Conservation (phyloP, 2,329 filamentous ascomycete genomes). For the Botrytis byssoidea region DNA sequence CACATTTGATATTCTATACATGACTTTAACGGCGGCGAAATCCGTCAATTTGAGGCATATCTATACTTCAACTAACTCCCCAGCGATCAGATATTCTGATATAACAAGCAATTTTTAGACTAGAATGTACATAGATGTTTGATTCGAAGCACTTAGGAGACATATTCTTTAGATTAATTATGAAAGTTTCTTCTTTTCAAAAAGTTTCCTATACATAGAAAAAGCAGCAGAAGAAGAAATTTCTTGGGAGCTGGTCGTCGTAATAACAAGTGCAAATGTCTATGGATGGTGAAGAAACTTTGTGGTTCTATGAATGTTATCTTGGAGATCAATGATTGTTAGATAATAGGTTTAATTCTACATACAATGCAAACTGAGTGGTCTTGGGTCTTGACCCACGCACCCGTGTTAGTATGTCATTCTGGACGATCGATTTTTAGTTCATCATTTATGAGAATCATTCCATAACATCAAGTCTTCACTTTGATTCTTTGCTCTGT, state of each 20-base stretch:
- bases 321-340: fast-evolving
- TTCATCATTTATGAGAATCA: no score
- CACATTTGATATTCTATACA: no score
- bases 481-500: not conserved
- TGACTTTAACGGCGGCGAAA: fast-evolving
- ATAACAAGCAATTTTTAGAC: not conserved
- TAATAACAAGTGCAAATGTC: no score
- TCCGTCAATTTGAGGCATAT: not conserved
- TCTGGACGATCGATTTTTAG: not conserved
- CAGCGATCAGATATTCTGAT: not conserved
- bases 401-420: fast-evolving
- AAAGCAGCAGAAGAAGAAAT: no score
- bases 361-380: no score
- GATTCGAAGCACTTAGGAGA: not conserved
- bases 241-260: no score
- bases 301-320: no score
- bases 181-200: not conserved
- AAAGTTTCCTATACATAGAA: no score
- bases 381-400: no score
- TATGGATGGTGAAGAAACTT: no score
- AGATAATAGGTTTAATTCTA: no score
- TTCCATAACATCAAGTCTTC: not conserved
- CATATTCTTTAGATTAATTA: not conserved
- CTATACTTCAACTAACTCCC: not conserved
- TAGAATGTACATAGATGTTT: not conserved